phyloP scores from a whole-genome alignment of 306 rosid genomes.

The Abrus precatorius region DNA sequence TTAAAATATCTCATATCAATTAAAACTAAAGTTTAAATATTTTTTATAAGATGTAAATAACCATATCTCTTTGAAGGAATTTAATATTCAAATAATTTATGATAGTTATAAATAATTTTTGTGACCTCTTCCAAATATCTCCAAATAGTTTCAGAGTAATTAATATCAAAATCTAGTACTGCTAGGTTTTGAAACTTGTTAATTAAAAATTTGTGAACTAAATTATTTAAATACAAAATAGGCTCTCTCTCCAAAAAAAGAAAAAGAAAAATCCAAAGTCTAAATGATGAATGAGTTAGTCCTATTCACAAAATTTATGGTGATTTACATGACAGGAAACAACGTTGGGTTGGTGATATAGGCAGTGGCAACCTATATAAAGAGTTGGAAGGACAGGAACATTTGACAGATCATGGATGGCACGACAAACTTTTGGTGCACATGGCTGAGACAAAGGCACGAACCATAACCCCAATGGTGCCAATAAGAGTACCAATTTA shows the following conservation, averaged over 20 bases:
- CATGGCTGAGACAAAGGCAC: slow-evolving; percentile 38
- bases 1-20: too few species aligned
- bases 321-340: slow-evolving; percentile 10
- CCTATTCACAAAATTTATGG: slow-evolving; percentile 22
- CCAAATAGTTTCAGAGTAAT: too few species aligned
- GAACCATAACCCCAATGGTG: slow-evolving; percentile 21
- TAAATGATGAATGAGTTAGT: slow-evolving; percentile 30
- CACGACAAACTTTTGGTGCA: slow-evolving; percentile 29
- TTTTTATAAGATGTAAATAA: too few species aligned
- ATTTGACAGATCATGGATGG: slow-evolving; percentile 13
- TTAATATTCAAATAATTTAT: too few species aligned
- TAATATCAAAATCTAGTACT: background rate
- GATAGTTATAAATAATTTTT: too few species aligned
- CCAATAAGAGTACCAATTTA: background rate
- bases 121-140: too few species aligned
- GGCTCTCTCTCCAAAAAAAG: background rate
- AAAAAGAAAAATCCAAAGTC: background rate
- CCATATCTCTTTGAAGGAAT: too few species aligned
- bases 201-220: background rate
- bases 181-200: background rate
- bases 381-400: background rate
- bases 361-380: background rate
- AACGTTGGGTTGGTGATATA: slow-evolving; percentile 1
- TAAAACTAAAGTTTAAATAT: too few species aligned
- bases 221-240: slow-evolving; percentile 2